Conservation (phyloP, 192 early-diverging fungal genomes). For the Dissophora globulifera region DNA sequence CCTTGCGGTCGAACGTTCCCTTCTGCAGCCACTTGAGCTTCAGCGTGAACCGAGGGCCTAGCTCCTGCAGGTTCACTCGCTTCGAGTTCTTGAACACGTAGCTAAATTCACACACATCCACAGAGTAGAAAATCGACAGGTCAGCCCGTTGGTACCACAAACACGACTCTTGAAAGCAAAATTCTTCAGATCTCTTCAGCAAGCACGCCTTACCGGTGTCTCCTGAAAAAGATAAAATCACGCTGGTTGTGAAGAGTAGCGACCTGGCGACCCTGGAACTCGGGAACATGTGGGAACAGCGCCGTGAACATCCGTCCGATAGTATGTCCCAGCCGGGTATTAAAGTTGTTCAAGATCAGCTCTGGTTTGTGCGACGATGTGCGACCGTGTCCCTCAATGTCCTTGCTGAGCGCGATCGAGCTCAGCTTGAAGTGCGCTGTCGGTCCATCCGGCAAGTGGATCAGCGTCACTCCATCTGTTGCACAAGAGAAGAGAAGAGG, state of each 20-base stretch:
- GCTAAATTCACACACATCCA: constrained; percentile 41
- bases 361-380: constrained; percentile 90
- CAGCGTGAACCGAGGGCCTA: constrained; percentile 96
- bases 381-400: constrained; percentile 85
- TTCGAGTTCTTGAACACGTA: constrained; percentile 90
- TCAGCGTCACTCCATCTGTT: constrained; percentile 85
- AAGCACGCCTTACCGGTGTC: constrained; percentile 80
- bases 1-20: constrained; percentile 92
- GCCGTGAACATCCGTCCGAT: constrained; percentile 96
- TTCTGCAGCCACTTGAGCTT: constrained; percentile 95
- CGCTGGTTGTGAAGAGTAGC: constrained; percentile 99
- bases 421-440: constrained; percentile 97
- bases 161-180: not conserved
- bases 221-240: constrained; percentile 98
- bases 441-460: constrained; percentile 97
- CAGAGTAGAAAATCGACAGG: not conserved
- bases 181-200: too few species aligned
- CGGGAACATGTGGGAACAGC: constrained; percentile 96
- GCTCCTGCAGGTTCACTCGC: constrained; percentile 90
- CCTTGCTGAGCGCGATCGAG: constrained; percentile 77
- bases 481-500: not conserved
- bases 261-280: constrained; percentile 95
- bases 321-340: constrained; percentile 95
- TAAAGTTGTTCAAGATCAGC: constrained; percentile 98
- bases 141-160: not conserved